Conservation (phyloP, 2,329 filamentous ascomycete species). For the Sarocladiaceae sp. region DNA sequence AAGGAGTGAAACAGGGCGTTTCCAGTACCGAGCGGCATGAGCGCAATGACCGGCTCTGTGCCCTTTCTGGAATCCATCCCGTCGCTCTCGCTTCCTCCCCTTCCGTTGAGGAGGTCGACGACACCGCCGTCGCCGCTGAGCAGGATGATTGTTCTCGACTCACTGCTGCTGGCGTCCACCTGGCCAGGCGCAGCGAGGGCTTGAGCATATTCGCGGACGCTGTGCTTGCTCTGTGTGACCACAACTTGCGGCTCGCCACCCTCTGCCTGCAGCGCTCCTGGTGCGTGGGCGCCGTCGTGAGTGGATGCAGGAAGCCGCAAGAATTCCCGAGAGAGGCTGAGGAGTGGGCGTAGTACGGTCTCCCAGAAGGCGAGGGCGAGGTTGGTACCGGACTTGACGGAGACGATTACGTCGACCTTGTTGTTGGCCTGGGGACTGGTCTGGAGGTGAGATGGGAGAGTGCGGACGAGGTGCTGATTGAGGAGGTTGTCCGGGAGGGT, state of each 20-base stretch:
- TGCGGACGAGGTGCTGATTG: constrained; percentile 27
- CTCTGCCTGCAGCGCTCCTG: background rate
- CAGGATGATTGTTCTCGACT: constrained; percentile 58
- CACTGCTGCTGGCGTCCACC: background rate
- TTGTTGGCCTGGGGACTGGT: constrained; percentile 13
- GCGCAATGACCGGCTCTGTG: constrained; percentile 36
- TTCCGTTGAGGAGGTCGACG: constrained; percentile 72
- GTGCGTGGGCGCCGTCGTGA: background rate
- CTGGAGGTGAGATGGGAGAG: constrained; percentile 32
- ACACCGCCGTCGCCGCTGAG: constrained; percentile 85
- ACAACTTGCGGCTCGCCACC: constrained; percentile 32
- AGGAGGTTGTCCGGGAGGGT: constrained; percentile 31
- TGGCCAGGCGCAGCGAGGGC: constrained; percentile 15
- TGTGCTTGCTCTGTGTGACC: constrained; percentile 56
- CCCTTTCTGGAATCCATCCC: constrained; percentile 10
- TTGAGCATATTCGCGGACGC: constrained; percentile 56
- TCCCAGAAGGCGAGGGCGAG: constrained; percentile 51
- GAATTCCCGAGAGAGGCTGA: constrained; percentile 32
- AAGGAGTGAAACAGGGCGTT: constrained; percentile 60
- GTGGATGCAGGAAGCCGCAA: background rate
- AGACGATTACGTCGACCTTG: constrained; percentile 58
- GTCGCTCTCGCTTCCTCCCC: constrained; percentile 16
- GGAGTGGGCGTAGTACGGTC: constrained; percentile 47
- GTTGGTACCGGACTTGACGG: constrained; percentile 58
- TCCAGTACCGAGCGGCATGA: constrained; percentile 58